Conservation (phyloP, 768 basidiomycete species). For the Albatrellus ellisii region DNA sequence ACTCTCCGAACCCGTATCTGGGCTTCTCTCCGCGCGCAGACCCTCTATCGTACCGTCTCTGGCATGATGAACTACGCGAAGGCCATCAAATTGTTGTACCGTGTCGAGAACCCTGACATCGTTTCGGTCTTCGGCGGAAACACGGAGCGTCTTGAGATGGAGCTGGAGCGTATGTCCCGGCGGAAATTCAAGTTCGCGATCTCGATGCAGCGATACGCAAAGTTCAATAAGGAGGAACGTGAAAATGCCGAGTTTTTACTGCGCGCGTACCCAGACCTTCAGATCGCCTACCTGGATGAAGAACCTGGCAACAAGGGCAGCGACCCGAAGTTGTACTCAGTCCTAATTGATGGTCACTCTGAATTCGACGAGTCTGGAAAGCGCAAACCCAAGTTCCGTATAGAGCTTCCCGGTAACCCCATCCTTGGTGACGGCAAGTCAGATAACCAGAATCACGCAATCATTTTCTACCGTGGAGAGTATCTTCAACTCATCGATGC, state of each 20-base stretch:
- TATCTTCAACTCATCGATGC: constrained; percentile 99
- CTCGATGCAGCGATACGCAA: constrained; percentile 98
- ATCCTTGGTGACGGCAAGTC: constrained; percentile 99
- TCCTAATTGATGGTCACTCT: constrained; percentile 94
- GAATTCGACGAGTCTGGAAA: constrained; percentile 86
- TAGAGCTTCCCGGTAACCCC: constrained; percentile 96
- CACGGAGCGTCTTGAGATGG: constrained; percentile 90
- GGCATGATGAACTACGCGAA: constrained; percentile 99
- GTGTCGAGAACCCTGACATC: constrained; percentile 96
- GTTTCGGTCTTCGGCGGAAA: constrained; percentile 95
- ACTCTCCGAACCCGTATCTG: constrained; percentile 98
- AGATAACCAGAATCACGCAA: constrained; percentile 99
- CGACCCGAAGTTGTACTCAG: constrained; percentile 83
- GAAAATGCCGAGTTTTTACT: constrained; percentile 98
- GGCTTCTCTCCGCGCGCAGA: constrained; percentile 97
- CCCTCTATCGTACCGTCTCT: constrained; percentile 95
- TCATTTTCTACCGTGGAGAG: constrained; percentile 97
- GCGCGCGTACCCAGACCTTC: constrained; percentile 95
- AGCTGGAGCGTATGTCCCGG: constrained; percentile 92
- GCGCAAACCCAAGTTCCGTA: constrained; percentile 91
- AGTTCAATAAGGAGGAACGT: constrained; percentile 98
- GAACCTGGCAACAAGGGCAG: constrained; percentile 82
- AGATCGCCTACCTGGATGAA: constrained; percentile 97
- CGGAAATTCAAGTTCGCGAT: constrained; percentile 98
- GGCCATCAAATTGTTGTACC: constrained; percentile 97